phyloP scores from a whole-genome alignment of 1,139 yeast genomes.

The Yamadazyma aaseri region DNA sequence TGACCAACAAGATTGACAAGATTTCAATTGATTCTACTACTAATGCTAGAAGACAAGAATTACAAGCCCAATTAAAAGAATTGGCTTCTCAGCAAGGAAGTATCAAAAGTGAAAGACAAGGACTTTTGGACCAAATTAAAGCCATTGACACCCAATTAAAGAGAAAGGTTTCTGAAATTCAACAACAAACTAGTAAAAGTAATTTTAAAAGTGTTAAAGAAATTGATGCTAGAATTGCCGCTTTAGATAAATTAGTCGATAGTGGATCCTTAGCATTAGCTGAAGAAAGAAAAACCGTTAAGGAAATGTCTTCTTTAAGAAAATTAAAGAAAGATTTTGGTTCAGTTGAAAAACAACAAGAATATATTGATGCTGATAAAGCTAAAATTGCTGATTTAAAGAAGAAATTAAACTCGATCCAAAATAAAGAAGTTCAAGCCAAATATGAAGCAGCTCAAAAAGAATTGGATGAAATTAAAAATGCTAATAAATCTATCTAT shows the following conservation, averaged over 20 bases:
- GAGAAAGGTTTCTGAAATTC: slow-evolving; percentile 75
- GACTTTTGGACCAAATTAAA: slow-evolving; percentile 71
- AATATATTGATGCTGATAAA: slow-evolving; percentile 77
- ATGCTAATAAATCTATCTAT: slow-evolving; percentile 61
- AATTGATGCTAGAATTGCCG: slow-evolving; percentile 68
- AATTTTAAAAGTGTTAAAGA: slow-evolving; percentile 73
- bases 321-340: slow-evolving; percentile 80
- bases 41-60: slow-evolving; percentile 57
- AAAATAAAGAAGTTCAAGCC: slow-evolving; percentile 61
- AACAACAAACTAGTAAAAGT: slow-evolving; percentile 66
- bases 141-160: slow-evolving; percentile 68
- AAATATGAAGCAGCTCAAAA: slow-evolving; percentile 62
- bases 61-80: slow-evolving; percentile 64
- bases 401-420: slow-evolving; percentile 59
- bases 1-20: slow-evolving; percentile 44
- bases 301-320: slow-evolving; percentile 83
- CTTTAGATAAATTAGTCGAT: slow-evolving; percentile 73
- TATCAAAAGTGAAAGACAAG: slow-evolving; percentile 67
- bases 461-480: slow-evolving; percentile 59
- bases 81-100: slow-evolving; percentile 67
- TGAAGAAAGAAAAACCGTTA: slow-evolving; percentile 83
- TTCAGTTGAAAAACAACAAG: slow-evolving; percentile 71
- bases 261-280: slow-evolving; percentile 83
- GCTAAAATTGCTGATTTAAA: slow-evolving; percentile 75
- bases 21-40: slow-evolving; percentile 43